phyloP scores from a whole-genome alignment of 2,329 filamentous ascomycete species.

The Colletotrichum navitas region DNA sequence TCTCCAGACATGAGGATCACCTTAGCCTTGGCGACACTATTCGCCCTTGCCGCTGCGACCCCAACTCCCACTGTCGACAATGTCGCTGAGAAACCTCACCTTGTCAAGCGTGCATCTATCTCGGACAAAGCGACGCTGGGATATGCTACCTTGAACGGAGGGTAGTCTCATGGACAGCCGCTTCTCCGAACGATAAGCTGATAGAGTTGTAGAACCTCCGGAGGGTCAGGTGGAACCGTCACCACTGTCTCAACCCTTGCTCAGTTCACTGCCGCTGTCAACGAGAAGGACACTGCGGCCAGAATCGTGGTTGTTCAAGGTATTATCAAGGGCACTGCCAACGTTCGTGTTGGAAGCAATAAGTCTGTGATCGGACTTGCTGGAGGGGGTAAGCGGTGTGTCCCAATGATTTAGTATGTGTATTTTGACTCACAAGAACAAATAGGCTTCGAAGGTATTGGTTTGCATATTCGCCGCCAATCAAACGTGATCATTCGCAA shows the following conservation, averaged over 20 bases:
- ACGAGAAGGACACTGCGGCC: slow-evolving; percentile 51
- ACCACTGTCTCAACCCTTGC: slow-evolving; percentile 61
- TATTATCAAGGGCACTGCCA: slow-evolving; percentile 52
- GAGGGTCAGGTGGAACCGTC: slow-evolving; percentile 61
- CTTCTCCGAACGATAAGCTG: neutral
- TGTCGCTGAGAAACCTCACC: slow-evolving; percentile 27
- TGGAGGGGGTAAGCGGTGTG: slow-evolving; percentile 34
- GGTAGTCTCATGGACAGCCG: neutral
- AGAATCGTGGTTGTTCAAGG: slow-evolving; percentile 56
- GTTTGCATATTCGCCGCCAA: slow-evolving; percentile 56
- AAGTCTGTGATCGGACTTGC: slow-evolving; percentile 57
- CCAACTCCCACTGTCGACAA: slow-evolving; percentile 41
- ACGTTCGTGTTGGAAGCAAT: slow-evolving; percentile 57
- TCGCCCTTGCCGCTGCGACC: slow-evolving; percentile 37
- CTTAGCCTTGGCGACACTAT: slow-evolving; percentile 25
- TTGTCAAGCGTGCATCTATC: slow-evolving; percentile 43
- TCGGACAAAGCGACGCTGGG: slow-evolving; percentile 51
- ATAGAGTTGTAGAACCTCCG: slow-evolving; percentile 55
- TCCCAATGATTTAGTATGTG: fast-evolving
- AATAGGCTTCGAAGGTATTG: slow-evolving; percentile 48
- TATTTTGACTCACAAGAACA: neutral
- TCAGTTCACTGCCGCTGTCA: slow-evolving; percentile 59
- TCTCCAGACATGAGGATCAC: slow-evolving; percentile 34
- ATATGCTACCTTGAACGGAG: slow-evolving; percentile 61
- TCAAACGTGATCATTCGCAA: slow-evolving; percentile 70